A percentile compares a stretch with the other conserved stretches of the same genome.
These are phyloP conservation scores for Candida germanica DNA, from an alignment of 805 yeast genomes.

Conservation along the genomic window DNA sequence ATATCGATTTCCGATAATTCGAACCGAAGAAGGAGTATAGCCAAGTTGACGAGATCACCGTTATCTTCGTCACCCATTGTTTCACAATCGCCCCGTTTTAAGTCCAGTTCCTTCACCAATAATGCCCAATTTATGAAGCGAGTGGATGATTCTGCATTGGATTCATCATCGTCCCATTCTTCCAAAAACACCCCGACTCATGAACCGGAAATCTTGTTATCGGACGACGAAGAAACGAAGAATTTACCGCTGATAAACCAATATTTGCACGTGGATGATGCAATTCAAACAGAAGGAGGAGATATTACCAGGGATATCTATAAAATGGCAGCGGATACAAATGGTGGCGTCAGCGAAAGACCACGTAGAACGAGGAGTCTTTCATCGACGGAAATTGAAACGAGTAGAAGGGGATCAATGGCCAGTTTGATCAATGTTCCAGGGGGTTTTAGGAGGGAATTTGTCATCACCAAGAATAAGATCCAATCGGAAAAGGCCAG, in stretches of 20 bases:
- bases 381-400: conserved; percentile 21
- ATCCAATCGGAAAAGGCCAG: conserved; percentile 31
- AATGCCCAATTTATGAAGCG: conserved; percentile 19
- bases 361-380: conserved; percentile 20
- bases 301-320: conserved; percentile 51
- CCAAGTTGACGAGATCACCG: conserved; percentile 30
- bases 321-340: conserved; percentile 19
- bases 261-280: conserved; percentile 9
- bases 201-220: conserved; percentile 1
- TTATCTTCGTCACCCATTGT: conserved; percentile 20
- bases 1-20: conserved; percentile 12
- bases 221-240: conserved; percentile 3
- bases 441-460: conserved; percentile 80
- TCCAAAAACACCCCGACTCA: conserved; percentile 10
- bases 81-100: conserved; percentile 18
- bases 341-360: conserved; percentile 1
- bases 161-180: conserved; percentile 8
- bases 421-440: conserved; percentile 75
- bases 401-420: conserved; percentile 52
- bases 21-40: conserved; percentile 26
- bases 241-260: conserved; percentile 1
- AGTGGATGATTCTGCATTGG: conserved; percentile 7
- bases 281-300: conserved; percentile 45
- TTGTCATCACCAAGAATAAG: conserved; percentile 30
- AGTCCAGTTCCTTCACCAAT: conserved; percentile 12